A percentile compares a stretch with the other conserved stretches of the same genome.
phyloP scores from a whole-genome alignment of 176 grass and related monocot species.

The Urochloa ruziziensis region DNA sequence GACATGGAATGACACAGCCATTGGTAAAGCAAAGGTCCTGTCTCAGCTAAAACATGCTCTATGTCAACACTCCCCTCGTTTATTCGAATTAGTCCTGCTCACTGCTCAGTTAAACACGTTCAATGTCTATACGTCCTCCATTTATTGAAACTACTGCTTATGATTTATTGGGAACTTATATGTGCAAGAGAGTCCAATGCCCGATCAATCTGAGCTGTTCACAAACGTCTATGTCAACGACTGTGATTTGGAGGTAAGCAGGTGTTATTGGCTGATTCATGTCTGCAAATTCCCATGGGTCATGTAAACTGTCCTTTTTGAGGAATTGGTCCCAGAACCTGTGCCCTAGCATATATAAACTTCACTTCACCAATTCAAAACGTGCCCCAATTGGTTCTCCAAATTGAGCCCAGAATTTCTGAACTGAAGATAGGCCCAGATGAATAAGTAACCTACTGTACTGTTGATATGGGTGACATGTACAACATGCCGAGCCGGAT shows the following conservation, averaged over 20 bases:
- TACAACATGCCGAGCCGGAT: background rate
- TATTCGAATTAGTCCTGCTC: background rate
- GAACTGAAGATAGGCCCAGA: background rate
- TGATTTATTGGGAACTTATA: background rate
- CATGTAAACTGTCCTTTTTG: background rate
- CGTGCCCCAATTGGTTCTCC: background rate
- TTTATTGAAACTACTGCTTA: slow-evolving; percentile 2
- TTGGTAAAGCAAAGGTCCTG: slow-evolving; percentile 85
- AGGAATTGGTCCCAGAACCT: background rate
- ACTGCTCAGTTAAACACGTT: slow-evolving; percentile 21
- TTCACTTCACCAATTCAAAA: background rate
- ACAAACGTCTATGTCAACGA: slow-evolving; percentile 79
- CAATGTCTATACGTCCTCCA: background rate
- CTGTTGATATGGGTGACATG: background rate
- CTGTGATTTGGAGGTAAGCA: slow-evolving; percentile 76
- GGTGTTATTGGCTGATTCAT: background rate
- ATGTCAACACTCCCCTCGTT: background rate
- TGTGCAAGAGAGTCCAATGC: slow-evolving; percentile 77
- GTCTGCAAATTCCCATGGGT: background rate
- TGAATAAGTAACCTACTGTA: background rate
- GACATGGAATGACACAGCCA: slow-evolving; percentile 75
- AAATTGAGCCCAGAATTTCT: background rate
- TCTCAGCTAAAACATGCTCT: background rate
- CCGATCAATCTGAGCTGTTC: slow-evolving; percentile 77
- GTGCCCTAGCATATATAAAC: background rate